Conservation (phyloP, 306 rosid species). For the Fagus crenata region DNA sequence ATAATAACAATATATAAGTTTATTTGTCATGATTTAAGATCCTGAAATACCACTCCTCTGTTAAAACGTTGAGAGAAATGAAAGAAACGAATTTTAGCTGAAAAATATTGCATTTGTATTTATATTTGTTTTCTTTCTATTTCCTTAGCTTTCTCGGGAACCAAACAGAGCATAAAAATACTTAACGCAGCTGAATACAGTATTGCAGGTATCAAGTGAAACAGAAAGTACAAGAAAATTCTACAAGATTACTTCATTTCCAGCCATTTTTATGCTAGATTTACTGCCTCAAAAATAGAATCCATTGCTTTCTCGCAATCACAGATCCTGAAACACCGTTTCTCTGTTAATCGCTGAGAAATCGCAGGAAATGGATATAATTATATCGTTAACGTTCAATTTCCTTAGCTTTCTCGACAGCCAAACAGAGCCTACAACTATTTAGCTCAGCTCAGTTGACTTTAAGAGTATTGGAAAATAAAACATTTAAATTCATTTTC, state of each 20-base stretch:
- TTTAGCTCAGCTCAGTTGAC: conserved; percentile 1
- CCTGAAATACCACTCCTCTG: neutral
- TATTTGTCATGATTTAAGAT: neutral
- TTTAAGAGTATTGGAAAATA: neutral
- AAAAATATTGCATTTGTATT: neutral
- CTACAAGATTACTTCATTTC: neutral
- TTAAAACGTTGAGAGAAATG: neutral
- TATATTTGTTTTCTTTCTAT: neutral
- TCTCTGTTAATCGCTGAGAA: neutral
- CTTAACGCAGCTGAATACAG: neutral
- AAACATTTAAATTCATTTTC: neutral
- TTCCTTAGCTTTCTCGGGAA: conserved; percentile 1
- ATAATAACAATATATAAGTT: neutral
- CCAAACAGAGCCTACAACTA: neutral
- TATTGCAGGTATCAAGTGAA: neutral
- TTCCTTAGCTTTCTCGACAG: neutral
- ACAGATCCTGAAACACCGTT: neutral
- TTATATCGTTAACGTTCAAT: neutral
- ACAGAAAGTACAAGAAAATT: neutral
- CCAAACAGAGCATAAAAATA: conserved; percentile 5
- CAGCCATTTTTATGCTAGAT: neutral
- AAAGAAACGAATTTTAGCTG: neutral
- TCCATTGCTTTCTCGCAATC: neutral
- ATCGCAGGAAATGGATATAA: neutral
- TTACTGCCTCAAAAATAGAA: neutral